A percentile compares a stretch with the other conserved stretches of the same genome.
phyloP scores from a whole-genome alignment of 2,329 filamentous ascomycete species.

The Chalaropsis thielavioides region DNA sequence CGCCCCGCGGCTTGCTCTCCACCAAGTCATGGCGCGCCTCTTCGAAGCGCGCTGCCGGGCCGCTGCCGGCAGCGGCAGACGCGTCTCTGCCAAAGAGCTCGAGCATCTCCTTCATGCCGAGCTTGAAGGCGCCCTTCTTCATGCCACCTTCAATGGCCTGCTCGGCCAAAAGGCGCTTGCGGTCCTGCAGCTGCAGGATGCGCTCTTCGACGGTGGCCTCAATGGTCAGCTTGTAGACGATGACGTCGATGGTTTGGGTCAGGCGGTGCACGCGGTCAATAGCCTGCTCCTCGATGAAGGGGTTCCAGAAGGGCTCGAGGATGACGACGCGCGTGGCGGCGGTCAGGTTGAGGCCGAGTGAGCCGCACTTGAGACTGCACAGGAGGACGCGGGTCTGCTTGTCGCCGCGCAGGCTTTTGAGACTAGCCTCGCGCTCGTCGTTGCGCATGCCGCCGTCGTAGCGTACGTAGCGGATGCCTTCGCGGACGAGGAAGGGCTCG shows the following conservation, averaged over 20 bases:
- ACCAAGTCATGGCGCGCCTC: slow-evolving; percentile 1
- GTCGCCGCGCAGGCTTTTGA: slow-evolving; percentile 64
- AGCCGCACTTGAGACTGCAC: slow-evolving; percentile 88
- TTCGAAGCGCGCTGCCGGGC: slow-evolving; percentile 3
- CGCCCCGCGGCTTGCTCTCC: slow-evolving; percentile 21
- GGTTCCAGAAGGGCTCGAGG: slow-evolving; percentile 97
- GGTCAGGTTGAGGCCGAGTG: slow-evolving; percentile 83
- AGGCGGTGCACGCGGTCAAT: slow-evolving; percentile 98
- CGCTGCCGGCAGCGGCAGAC: slow-evolving; percentile 15
- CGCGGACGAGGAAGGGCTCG: slow-evolving; percentile 70
- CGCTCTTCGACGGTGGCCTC: slow-evolving; percentile 78
- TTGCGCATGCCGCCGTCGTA: slow-evolving; percentile 96
- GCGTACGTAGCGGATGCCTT: slow-evolving; percentile 64
- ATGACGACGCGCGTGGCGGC: slow-evolving; percentile 88
- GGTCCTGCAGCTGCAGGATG: slow-evolving; percentile 86
- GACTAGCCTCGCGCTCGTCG: slow-evolving; percentile 74
- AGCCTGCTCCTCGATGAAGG: slow-evolving; percentile 97
- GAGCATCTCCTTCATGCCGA: slow-evolving; percentile 87
- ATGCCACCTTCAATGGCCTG: slow-evolving; percentile 74
- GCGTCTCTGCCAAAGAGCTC: slow-evolving; percentile 57
- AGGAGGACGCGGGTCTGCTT: slow-evolving; percentile 64
- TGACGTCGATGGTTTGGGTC: slow-evolving; percentile 86
- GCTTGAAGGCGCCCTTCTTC: slow-evolving; percentile 60
- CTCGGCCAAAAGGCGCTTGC: slow-evolving; percentile 82
- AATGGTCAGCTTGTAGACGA: slow-evolving; percentile 89